These are phyloP conservation scores for Kickxella alabastrina DNA, from an alignment of 192 early-diverging fungal genomes.

Conservation along the genomic window DNA sequence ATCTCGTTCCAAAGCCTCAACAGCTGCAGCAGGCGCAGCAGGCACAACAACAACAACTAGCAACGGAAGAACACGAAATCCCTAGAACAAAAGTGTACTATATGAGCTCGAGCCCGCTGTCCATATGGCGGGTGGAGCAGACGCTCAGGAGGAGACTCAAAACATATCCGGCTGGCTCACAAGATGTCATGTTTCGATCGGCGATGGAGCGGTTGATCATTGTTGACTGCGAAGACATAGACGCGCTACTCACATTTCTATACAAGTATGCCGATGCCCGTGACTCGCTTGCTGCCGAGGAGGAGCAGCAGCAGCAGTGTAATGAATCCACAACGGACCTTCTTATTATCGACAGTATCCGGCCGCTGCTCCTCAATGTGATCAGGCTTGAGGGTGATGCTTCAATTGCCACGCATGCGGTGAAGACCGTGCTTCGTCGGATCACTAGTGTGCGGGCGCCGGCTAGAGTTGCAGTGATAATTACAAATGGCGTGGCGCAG, in stretches of 20 bases:
- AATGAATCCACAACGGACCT: slow-evolving; percentile 7
- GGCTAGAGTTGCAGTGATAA: slow-evolving; percentile 8
- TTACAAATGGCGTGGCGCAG: slow-evolving; percentile 42
- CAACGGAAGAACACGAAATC: too few species aligned
- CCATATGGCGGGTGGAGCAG: slow-evolving; percentile 27
- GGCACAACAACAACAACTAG: too few species aligned
- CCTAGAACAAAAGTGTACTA: slow-evolving; percentile 16
- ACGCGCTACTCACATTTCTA: slow-evolving; percentile 31
- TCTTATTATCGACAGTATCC: slow-evolving; percentile 37
- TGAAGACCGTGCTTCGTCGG: slow-evolving; percentile 24
- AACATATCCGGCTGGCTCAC: background rate
- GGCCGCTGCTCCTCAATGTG: slow-evolving; percentile 24
- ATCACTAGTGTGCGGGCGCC: slow-evolving; percentile 5
- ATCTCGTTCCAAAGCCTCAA: slow-evolving; percentile 14
- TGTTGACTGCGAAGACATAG: slow-evolving; percentile 31
- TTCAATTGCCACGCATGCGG: slow-evolving; percentile 20
- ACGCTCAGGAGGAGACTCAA: slow-evolving; percentile 8
- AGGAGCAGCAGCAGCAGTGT: too few species aligned
- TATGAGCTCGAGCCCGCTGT: slow-evolving; percentile 24
- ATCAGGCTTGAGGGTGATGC: slow-evolving; percentile 16
- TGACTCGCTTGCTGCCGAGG: background rate
- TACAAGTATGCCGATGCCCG: slow-evolving; percentile 26
- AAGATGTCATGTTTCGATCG: slow-evolving; percentile 3
- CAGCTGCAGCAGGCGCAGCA: background rate
- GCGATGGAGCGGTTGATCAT: slow-evolving; percentile 29